Conservation (phyloP, 1,284 basidiomycete species). For the Trametes pubescens region DNA sequence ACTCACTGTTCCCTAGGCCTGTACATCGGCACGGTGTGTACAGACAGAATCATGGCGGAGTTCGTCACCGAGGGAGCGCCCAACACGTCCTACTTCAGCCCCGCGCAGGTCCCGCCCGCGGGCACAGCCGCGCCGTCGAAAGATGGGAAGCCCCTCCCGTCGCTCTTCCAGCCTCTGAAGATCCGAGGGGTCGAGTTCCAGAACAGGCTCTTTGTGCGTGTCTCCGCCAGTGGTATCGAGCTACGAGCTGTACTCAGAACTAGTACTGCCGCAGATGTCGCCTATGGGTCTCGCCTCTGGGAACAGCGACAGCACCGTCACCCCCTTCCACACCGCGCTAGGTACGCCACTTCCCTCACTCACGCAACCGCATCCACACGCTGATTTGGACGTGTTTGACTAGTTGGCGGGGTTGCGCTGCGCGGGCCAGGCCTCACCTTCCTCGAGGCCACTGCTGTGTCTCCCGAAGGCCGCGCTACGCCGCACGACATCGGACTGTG, state of each 20-base stretch:
- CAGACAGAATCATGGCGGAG: no score
- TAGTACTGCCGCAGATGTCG: no score
- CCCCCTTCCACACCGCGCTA: no score
- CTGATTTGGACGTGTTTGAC: background rate
- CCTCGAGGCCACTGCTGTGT: conserved; percentile 74
- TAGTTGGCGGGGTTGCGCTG: background rate
- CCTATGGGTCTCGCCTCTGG: conserved; percentile 50
- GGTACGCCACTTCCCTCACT: no score
- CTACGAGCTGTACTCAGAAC: no score
- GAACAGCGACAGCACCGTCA: no score
- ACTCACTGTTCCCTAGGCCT: no score
- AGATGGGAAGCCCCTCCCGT: conserved; percentile 46
- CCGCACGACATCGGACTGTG: conserved; percentile 79
- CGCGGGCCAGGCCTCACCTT: conserved; percentile 56
- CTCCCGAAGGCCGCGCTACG: conserved; percentile 82
- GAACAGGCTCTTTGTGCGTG: conserved; percentile 66
- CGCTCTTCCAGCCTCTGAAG: conserved; percentile 70
- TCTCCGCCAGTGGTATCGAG: no score
- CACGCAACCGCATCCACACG: background rate
- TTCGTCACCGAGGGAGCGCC: conserved; percentile 19
- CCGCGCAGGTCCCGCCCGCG: conserved; percentile 57
- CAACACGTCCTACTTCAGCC: conserved; percentile 61
- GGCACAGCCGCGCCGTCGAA: conserved; percentile 59
- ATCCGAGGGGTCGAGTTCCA: conserved; percentile 71
- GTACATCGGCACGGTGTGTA: no score